Base-by-base conservation (phyloP, 2,329 filamentous ascomycete genomes). In the Capronia epimyces region DNA sequence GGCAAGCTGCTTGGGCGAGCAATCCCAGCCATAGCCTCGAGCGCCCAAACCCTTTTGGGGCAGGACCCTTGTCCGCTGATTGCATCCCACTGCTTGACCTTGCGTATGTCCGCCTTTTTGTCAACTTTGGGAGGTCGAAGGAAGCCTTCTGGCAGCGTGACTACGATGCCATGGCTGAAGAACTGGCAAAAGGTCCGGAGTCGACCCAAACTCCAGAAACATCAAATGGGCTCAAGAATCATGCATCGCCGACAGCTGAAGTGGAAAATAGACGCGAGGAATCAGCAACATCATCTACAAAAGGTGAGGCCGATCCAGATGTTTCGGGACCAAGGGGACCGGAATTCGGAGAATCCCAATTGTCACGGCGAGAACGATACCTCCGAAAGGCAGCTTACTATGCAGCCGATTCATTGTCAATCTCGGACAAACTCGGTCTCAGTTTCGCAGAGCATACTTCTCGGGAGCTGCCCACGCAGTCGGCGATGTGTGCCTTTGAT, bases 341-440 rank as follows among this genome's bases (percentile, higher is more conserved):
- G 12, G 45, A 57, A 13, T 15, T 32, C 6, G 43, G 41, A 15
- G 21, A 53, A 16, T 53, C 53, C 7, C 70, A 76, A 9, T 81
- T 78, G 9, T 83, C 86, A 0, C 84, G 86, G 51, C 84, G 89
- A 2, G 91, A 98, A 69, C 86, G 84, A 58, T 88, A 95, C 63
- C 76, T 97, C 16, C 84, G 91, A 37, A 94, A 91, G 66, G 93
- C 93, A n/a, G 93, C 91, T 0, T 94, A 89, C 65, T 95, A 95
- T 64, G 93, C 93, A 1, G 89, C 89, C 1, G 89, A 96, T 66
- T 95, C 90, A 0, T 79, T 98, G 7, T 82, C 83, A 22, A 93
- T 93, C 81, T 86, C 89, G 1, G 87, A 94, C 66, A 90, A 86
- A 64, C 78, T 93, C 10, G 89, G 89, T 1, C 81, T 91, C 22